A percentile compares a stretch with the other conserved stretches of the same genome.
These are phyloP conservation scores for Albatrellus ellisii DNA, from an alignment of 768 basidiomycete species.

Conservation along the genomic window DNA sequence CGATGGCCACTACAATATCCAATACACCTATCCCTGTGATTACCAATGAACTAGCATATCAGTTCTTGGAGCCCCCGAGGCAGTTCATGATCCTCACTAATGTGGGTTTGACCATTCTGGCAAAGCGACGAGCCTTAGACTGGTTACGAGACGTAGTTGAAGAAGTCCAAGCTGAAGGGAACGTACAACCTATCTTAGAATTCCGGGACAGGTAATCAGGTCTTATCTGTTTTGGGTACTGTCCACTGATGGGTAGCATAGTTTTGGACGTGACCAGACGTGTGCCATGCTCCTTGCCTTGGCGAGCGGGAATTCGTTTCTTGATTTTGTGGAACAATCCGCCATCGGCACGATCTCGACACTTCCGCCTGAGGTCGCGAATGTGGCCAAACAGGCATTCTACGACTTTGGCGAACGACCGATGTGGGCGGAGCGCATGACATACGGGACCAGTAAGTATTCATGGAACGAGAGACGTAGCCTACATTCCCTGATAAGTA, in stretches of 20 bases:
- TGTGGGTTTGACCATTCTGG: constrained; percentile 69
- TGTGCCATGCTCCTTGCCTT: constrained; percentile 86
- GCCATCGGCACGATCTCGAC: constrained; percentile 32
- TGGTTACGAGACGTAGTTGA: constrained; percentile 75
- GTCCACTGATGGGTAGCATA: constrained; percentile 20
- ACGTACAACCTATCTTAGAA: constrained; percentile 65
- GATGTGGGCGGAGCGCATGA: constrained; percentile 67
- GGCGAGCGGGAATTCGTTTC: constrained; percentile 72
- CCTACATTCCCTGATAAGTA: neutral
- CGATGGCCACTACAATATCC: constrained; percentile 20
- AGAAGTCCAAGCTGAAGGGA: constrained; percentile 63
- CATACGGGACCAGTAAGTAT: constrained; percentile 59
- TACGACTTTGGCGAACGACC: constrained; percentile 80
- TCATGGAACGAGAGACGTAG: neutral
- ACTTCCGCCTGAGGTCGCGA: constrained; percentile 47
- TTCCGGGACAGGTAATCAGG: constrained; percentile 55
- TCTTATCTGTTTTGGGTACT: neutral
- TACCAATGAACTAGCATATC: constrained; percentile 72
- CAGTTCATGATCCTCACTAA: constrained; percentile 87
- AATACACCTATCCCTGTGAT: constrained; percentile 34
- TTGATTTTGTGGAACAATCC: constrained; percentile 43
- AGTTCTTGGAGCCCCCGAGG: constrained; percentile 59
- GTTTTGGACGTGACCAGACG: constrained; percentile 85
- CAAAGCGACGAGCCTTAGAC: constrained; percentile 76
- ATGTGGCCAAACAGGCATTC: constrained; percentile 72